phyloP scores from a whole-genome alignment of 495 filamentous ascomycete species.

The Lentithecium fluviatile region DNA sequence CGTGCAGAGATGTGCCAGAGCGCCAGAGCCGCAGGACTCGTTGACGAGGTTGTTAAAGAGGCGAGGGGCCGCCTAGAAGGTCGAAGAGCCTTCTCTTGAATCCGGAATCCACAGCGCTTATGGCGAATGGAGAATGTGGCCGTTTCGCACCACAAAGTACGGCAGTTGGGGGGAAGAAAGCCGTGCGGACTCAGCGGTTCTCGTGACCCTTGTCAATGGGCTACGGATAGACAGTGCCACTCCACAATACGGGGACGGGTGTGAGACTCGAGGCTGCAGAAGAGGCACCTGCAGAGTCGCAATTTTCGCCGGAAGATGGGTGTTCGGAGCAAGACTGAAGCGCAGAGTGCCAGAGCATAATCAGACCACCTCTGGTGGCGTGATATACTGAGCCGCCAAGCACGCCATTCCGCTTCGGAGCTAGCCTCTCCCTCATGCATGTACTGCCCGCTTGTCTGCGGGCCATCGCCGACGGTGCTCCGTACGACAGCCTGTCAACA shows the following conservation, averaged over 20 bases:
- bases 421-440: no score
- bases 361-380: conserved; percentile 29
- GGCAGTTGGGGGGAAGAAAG: conserved; percentile 13
- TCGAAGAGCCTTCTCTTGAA: not conserved
- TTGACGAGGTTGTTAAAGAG: not conserved
- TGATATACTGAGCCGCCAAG: conserved; percentile 2
- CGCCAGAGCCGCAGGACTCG: not conserved
- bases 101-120: conserved; percentile 10
- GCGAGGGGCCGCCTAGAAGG: not conserved
- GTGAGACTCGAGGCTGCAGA: not conserved
- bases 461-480: no score
- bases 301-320: conserved; percentile 4
- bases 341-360: not conserved
- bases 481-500: no score
- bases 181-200: not conserved
- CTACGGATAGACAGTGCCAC: no score
- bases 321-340: conserved; percentile 18
- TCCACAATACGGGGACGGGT: not conserved
- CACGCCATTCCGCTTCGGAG: no score
- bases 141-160: conserved; percentile 7
- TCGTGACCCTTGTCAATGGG: not conserved
- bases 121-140: not conserved
- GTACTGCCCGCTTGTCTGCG: no score
- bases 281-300: not conserved
- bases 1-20: not conserved